These are phyloP conservation scores for Cercospora brassicicola DNA, from an alignment of 2,329 filamentous ascomycete genomes.

Conservation along the genomic window DNA sequence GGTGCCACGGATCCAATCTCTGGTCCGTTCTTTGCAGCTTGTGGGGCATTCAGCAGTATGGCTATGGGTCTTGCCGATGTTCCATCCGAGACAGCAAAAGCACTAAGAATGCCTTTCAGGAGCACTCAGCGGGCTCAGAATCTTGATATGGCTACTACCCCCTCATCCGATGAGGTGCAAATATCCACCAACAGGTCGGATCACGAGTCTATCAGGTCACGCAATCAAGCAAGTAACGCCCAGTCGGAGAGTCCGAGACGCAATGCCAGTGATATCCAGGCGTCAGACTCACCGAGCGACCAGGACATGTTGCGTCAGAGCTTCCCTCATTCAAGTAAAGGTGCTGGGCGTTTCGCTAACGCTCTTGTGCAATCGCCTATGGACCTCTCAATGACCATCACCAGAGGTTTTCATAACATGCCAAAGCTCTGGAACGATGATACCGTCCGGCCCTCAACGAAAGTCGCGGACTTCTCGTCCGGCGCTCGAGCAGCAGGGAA, in stretches of 20 bases:
- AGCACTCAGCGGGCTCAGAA: neutral
- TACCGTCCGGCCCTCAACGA: constrained; percentile 73
- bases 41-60: constrained; percentile 76
- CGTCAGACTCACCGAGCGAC: neutral
- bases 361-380: constrained; percentile 69
- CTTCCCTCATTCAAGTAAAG: constrained; percentile 38
- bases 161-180: too few relatives aligned
- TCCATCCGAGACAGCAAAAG: constrained; percentile 56
- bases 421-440: constrained; percentile 83
- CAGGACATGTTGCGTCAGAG: constrained; percentile 28
- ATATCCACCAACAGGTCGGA: neutral
- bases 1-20: constrained; percentile 78
- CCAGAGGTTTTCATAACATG: constrained; percentile 84
- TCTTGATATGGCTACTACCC: too few relatives aligned
- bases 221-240: neutral
- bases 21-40: constrained; percentile 71
- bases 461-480: constrained; percentile 73
- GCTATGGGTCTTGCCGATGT: constrained; percentile 79
- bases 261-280: neutral
- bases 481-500: constrained; percentile 69
- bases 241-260: neutral
- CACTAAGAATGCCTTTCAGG: constrained; percentile 47
- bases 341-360: constrained; percentile 39
- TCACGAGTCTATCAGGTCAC: neutral
- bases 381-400: constrained; percentile 78